A percentile compares a stretch with the other conserved stretches of the same genome.
Conservation (phyloP, 768 basidiomycete species). For the Artomyces pyxidatus region DNA sequence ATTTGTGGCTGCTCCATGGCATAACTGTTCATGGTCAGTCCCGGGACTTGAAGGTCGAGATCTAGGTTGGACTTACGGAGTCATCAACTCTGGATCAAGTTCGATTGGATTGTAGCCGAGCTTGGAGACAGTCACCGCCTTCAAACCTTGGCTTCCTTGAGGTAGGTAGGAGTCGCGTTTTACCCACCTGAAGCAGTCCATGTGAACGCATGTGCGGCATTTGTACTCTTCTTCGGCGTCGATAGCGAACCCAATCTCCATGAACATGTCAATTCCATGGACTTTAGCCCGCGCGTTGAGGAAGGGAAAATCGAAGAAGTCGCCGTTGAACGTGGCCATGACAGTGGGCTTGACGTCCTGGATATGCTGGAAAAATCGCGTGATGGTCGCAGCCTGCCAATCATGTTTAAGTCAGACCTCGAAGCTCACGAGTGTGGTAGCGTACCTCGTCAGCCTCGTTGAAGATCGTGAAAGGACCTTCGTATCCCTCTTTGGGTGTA, state of each 20-base stretch:
- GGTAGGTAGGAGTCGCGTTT: conserved; percentile 98
- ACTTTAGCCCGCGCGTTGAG: conserved; percentile 75
- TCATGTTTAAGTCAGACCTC: conserved; percentile 3
- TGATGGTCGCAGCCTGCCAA: conserved; percentile 71
- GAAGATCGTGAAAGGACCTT: conserved; percentile 92
- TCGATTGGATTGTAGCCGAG: conserved; percentile 96
- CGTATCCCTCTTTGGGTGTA: conserved; percentile 95
- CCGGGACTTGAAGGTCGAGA: background rate
- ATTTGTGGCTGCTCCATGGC: conserved; percentile 92
- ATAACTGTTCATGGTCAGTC: conserved; percentile 51
- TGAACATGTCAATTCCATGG: conserved; percentile 94
- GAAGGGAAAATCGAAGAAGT: conserved; percentile 99
- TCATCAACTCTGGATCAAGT: conserved; percentile 98
- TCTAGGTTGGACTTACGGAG: conserved; percentile 56
- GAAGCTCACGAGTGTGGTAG: background rate
- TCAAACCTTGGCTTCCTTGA: conserved; percentile 96
- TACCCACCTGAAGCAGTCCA: conserved; percentile 99
- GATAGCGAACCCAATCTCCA: conserved; percentile 87
- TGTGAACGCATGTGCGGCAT: conserved; percentile 84
- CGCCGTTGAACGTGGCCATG: conserved; percentile 97
- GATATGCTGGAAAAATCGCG: conserved; percentile 88
- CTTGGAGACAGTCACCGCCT: conserved; percentile 95
- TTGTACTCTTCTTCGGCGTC: conserved; percentile 96
- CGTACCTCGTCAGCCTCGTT: conserved; percentile 89
- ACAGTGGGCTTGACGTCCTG: conserved; percentile 93